Percentiles rank a stretch among this genome's conserved stretches.
These are phyloP conservation scores for Zymoseptoria ardabiliae DNA, from an alignment of 2,329 filamentous ascomycete species.

Conservation along the genomic window DNA sequence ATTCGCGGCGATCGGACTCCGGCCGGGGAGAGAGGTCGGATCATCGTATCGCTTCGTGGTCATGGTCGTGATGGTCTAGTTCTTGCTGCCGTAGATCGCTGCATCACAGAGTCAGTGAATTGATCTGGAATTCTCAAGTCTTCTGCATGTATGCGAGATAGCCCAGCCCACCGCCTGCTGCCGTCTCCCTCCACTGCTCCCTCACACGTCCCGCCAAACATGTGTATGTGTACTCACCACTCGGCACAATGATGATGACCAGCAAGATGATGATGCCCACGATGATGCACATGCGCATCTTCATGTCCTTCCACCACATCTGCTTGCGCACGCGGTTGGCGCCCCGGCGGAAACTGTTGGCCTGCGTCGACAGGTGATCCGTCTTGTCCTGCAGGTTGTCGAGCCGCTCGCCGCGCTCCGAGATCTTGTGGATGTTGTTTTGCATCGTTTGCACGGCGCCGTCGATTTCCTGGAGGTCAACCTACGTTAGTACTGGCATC, in stretches of 20 bases:
- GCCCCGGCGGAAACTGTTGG: constrained; percentile 90
- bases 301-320: constrained; percentile 99
- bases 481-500: neutral
- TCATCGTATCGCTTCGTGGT: constrained; percentile 5
- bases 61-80: constrained; percentile 6
- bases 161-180: neutral
- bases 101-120: neutral
- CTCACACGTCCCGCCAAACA: neutral
- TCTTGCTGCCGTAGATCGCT: constrained; percentile 19
- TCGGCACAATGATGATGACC: constrained; percentile 87
- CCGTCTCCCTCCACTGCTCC: constrained; percentile 2
- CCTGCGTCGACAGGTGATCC: constrained; percentile 82
- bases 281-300: constrained; percentile 98
- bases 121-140: neutral
- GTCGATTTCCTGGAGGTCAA: constrained; percentile 73
- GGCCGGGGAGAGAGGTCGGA: neutral
- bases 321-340: constrained; percentile 88
- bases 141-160: neutral
- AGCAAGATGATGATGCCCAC: constrained; percentile 85
- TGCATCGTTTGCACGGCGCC: constrained; percentile 92
- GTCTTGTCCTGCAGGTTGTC: constrained; percentile 90
- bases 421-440: constrained; percentile 95
- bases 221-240: constrained; percentile 53
- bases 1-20: neutral
- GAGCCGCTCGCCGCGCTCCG: constrained; percentile 81